phyloP scores from a whole-genome alignment of 352 stramenopile species.

The Blastocystis hominis region DNA sequence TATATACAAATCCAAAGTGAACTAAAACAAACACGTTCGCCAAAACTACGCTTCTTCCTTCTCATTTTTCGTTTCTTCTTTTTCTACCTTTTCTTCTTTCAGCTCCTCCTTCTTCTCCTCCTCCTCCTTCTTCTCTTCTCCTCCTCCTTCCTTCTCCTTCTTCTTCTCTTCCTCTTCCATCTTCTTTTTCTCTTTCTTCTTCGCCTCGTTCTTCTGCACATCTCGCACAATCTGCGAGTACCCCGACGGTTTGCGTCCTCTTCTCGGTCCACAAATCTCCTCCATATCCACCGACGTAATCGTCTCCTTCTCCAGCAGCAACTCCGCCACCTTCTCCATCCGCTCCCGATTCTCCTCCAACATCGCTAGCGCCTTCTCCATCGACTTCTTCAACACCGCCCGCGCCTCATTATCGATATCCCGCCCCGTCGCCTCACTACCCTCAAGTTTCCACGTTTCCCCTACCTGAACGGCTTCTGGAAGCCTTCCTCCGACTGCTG shows the following conservation, averaged over 20 bases:
- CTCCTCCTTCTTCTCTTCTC: background rate
- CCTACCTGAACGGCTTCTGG: constrained; percentile 41
- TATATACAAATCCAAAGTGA: background rate
- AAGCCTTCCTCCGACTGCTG: constrained; percentile 8
- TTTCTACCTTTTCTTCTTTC: background rate
- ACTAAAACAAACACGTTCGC: background rate
- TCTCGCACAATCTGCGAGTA: constrained; percentile 49
- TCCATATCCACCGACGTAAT: constrained; percentile 48
- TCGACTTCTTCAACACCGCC: constrained; percentile 11
- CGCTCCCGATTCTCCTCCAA: constrained; percentile 30
- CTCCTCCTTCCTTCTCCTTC: background rate
- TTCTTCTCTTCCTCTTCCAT: background rate
- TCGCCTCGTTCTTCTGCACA: background rate
- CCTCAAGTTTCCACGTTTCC: background rate
- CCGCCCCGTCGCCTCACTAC: background rate
- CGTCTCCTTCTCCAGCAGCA: constrained; percentile 26
- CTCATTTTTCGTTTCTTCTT: background rate
- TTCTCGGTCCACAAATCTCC: background rate
- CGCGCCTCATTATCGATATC: constrained; percentile 15
- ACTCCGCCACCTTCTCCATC: background rate
- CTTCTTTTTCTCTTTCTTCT: constrained; percentile 28
- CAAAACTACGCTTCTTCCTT: background rate
- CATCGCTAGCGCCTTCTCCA: background rate
- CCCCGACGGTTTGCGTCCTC: background rate
- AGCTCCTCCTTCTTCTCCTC: background rate